These are phyloP conservation scores for Phytophthora melonis DNA, from an alignment of 352 stramenopile species.

Conservation along the genomic window DNA sequence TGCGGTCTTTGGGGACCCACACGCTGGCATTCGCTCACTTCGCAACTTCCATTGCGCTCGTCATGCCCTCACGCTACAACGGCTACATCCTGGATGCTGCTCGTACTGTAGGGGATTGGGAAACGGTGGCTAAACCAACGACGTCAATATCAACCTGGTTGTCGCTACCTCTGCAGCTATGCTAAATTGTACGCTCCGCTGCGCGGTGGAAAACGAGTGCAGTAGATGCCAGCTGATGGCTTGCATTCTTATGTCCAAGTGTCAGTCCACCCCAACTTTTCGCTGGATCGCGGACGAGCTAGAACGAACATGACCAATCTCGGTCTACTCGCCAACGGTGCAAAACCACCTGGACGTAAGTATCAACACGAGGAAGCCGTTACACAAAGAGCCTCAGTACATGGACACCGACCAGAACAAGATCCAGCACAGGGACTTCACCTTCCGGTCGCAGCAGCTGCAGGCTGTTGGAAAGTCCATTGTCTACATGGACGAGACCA, in stretches of 20 bases:
- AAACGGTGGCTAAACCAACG: not conserved
- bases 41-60: not conserved
- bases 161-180: not conserved
- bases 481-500: too few relatives aligned
- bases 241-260: not conserved
- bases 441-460: too few relatives aligned
- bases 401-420: not conserved
- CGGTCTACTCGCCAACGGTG: not conserved
- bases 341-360: not conserved
- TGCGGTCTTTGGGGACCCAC: too few relatives aligned
- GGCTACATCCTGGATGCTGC: not conserved
- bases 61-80: not conserved
- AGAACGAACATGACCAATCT: not conserved
- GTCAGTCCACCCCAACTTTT: not conserved
- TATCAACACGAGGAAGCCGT: not conserved
- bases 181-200: not conserved
- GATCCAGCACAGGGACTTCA: too few relatives aligned
- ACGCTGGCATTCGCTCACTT: not conserved
- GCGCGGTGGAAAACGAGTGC: not conserved
- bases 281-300: constrained; percentile 1
- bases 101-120: not conserved
- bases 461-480: too few relatives aligned
- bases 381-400: not conserved
- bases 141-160: constrained; percentile 7
- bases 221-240: not conserved